Conservation (phyloP, 345 rosid species). For the Melaleuca quinquenervia region DNA sequence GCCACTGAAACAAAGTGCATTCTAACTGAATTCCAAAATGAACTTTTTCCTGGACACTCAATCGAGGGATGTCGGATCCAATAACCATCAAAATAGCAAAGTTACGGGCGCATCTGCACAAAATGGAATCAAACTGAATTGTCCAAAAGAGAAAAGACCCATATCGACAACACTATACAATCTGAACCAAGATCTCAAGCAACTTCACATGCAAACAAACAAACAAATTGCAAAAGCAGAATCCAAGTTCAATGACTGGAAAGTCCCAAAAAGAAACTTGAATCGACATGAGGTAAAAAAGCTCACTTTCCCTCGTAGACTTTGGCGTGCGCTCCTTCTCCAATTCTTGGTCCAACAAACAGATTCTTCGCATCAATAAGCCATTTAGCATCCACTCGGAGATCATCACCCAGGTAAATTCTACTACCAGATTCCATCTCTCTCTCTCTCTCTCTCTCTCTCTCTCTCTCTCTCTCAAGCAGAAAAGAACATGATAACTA, state of each 20-base stretch:
- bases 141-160: neutral
- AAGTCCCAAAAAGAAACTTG: neutral
- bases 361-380: constrained; percentile 86
- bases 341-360: constrained; percentile 91
- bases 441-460: neutral
- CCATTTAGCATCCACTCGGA: constrained; percentile 63
- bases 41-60: neutral
- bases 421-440: constrained; percentile 70
- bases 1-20: neutral
- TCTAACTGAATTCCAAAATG: neutral
- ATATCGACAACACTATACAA: neutral
- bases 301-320: constrained; percentile 97
- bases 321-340: constrained; percentile 98
- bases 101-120: neutral
- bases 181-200: neutral
- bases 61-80: neutral
- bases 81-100: neutral
- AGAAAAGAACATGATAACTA: neutral
- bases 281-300: neutral
- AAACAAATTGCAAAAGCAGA: neutral
- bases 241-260: neutral
- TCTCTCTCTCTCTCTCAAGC: neutral
- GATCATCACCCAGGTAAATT: constrained; percentile 34
- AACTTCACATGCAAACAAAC: neutral
- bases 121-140: neutral